A percentile compares a stretch with the other conserved stretches of the same genome.
Evolutionary conservation across 2,329 filamentous ascomycete genomes (phyloP).

Genomic region (Penicillium olsonii): DNA sequence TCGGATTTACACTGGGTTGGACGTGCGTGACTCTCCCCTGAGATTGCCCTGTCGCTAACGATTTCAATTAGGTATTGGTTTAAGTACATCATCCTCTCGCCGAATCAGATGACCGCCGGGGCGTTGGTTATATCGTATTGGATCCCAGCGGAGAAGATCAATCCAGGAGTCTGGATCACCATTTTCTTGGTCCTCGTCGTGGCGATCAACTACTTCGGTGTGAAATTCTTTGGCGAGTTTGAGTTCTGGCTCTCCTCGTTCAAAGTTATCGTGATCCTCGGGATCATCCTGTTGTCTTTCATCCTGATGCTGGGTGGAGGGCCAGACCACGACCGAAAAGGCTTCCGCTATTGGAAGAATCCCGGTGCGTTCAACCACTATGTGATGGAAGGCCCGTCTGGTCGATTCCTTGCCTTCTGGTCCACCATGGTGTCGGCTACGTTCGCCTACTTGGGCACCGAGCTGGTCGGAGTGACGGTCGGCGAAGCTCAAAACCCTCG

Average conservation of each 20-base stretch:
- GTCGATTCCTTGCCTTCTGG: conserved; percentile 8
- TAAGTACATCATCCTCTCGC: conserved; percentile 8
- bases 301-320: conserved; percentile 79
- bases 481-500: conserved; percentile 70
- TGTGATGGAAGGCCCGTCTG: conserved; percentile 8
- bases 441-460: conserved; percentile 66
- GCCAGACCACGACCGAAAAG: conserved; percentile 66
- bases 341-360: conserved; percentile 62
- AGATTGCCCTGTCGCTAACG: neutral
- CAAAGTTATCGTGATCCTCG: conserved; percentile 68
- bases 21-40: conserved; percentile 50
- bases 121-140: conserved; percentile 24
- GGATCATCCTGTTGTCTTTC: conserved; percentile 71
- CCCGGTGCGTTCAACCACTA: conserved; percentile 45
- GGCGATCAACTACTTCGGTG: conserved; percentile 66
- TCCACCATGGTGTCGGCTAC: conserved; percentile 43
- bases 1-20: conserved; percentile 78
- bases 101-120: conserved; percentile 24
- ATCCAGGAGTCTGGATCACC: neutral
- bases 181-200: conserved; percentile 26
- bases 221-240: conserved; percentile 69
- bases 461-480: conserved; percentile 62
- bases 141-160: conserved; percentile 8
- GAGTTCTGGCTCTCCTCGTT: conserved; percentile 51
- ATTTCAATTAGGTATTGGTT: neutral